Conservation (phyloP, 2,329 filamentous ascomycete species). For the Phoma sp. region DNA sequence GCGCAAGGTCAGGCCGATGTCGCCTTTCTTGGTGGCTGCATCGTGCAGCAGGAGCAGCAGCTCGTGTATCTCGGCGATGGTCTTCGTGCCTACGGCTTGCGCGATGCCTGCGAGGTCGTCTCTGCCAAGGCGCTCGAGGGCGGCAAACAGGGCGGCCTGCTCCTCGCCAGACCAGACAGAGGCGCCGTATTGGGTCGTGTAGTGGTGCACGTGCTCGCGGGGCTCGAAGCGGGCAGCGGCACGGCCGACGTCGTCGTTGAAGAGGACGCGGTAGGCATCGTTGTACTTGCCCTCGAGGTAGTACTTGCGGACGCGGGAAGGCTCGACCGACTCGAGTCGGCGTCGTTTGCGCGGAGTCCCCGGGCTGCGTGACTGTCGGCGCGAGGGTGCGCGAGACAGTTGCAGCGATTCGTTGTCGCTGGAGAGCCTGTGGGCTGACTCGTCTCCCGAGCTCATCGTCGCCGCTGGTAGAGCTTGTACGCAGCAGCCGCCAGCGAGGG, state of each 20-base stretch:
- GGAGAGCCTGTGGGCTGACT: conserved; percentile 1
- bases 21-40: conserved; percentile 49
- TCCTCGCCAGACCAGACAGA: conserved; percentile 75
- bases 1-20: conserved; percentile 50
- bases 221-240: conserved; percentile 28
- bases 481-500: not conserved
- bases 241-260: conserved; percentile 39
- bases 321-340: conserved; percentile 29
- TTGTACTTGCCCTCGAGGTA: conserved; percentile 54
- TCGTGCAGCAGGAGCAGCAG: conserved; percentile 71
- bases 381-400: conserved; percentile 12
- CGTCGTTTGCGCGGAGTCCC: conserved; percentile 35
- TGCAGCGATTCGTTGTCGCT: conserved; percentile 6
- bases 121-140: conserved; percentile 69
- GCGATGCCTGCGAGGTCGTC: conserved; percentile 70
- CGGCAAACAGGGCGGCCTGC: conserved; percentile 73
- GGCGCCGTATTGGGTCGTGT: conserved; percentile 69
- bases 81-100: conserved; percentile 72
- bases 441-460: conserved; percentile 29
- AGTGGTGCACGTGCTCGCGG: conserved; percentile 19
- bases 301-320: conserved; percentile 25
- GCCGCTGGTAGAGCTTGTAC: not conserved
- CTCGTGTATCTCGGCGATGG: conserved; percentile 73
- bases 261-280: conserved; percentile 50
- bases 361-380: conserved; percentile 21